Conservation (phyloP, 2,329 filamentous ascomycete species). For the Hypoxylon sp. region DNA sequence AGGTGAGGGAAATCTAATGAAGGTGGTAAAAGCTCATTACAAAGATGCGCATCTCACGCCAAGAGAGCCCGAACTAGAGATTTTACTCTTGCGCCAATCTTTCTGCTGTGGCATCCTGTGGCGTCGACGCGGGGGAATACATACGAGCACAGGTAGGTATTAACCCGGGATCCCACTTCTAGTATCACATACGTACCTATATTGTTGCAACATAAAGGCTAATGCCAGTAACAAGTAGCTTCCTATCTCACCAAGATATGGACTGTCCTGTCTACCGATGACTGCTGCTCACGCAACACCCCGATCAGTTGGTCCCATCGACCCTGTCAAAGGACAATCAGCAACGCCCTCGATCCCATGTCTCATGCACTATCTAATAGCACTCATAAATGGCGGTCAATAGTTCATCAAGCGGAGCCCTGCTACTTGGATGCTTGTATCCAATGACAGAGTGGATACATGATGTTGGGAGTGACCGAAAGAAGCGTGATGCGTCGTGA, state of each 20-base stretch:
- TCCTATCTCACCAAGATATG: conserved; percentile 11
- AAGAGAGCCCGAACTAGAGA: background rate
- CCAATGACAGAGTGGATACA: conserved; percentile 31
- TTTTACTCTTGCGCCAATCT: conserved; percentile 3
- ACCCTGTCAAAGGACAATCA: conserved; percentile 17
- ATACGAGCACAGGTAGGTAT: conserved; percentile 5
- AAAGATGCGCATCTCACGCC: conserved; percentile 7
- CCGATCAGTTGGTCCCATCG: conserved; percentile 17
- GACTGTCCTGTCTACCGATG: conserved; percentile 14
- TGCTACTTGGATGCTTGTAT: conserved; percentile 28
- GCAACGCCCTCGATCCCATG: conserved; percentile 16
- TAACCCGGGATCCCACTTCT: conserved; percentile 14
- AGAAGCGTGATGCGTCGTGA: conserved; percentile 29
- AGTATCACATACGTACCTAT: conserved; percentile 25
- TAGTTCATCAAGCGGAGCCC: conserved; percentile 25
- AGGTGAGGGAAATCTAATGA: conserved; percentile 60
- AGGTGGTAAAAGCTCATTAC: conserved; percentile 10
- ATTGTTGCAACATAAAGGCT: conserved; percentile 8
- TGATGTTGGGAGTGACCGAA: conserved; percentile 21
- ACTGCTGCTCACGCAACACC: conserved; percentile 1
- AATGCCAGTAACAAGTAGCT: conserved; percentile 11
- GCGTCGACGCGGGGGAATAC: conserved; percentile 32
- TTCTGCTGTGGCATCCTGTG: conserved; percentile 33
- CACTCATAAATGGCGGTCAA: conserved; percentile 30
- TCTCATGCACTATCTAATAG: conserved; percentile 12